Conservation (phyloP, 2,329 filamentous ascomycete genomes). For the Fusarium heterosporum region DNA sequence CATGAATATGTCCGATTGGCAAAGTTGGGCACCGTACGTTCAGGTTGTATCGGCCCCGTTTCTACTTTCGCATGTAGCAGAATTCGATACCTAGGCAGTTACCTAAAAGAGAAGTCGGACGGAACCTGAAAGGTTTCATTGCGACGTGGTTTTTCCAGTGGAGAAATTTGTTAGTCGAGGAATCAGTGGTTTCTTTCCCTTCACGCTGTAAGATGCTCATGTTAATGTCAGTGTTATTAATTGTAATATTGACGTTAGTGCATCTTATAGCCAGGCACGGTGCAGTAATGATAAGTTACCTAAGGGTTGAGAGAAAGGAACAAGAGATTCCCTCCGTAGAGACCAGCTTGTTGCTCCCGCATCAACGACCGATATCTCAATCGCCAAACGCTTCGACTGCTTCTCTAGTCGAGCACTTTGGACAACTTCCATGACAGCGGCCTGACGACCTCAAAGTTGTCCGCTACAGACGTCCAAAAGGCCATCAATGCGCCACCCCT, state of each 20-base stretch:
- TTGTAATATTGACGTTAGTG: not conserved
- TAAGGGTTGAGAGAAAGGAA: conserved; percentile 3
- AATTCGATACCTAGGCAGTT: conserved; percentile 31
- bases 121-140: conserved; percentile 35
- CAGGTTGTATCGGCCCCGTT: conserved; percentile 22
- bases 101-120: conserved; percentile 28
- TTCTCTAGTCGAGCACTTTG: not conserved
- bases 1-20: not conserved
- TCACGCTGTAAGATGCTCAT: not conserved
- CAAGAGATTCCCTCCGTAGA: conserved; percentile 20
- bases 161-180: conserved; percentile 23
- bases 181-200: not conserved
- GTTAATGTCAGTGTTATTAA: conserved; percentile 1
- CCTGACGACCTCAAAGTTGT: conserved; percentile 11
- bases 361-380: conserved; percentile 16
- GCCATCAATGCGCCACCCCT: conserved; percentile 11
- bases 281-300: not conserved
- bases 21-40: not conserved
- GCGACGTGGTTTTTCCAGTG: conserved; percentile 32
- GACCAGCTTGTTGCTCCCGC: conserved; percentile 12
- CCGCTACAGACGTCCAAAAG: conserved; percentile 6
- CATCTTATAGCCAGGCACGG: not conserved
- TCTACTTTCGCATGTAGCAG: conserved; percentile 29
- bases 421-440: not conserved
- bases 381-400: not conserved